Evolutionary conservation across 495 filamentous ascomycete genomes (phyloP).

Genomic region (Cetradonia linearis): DNA sequence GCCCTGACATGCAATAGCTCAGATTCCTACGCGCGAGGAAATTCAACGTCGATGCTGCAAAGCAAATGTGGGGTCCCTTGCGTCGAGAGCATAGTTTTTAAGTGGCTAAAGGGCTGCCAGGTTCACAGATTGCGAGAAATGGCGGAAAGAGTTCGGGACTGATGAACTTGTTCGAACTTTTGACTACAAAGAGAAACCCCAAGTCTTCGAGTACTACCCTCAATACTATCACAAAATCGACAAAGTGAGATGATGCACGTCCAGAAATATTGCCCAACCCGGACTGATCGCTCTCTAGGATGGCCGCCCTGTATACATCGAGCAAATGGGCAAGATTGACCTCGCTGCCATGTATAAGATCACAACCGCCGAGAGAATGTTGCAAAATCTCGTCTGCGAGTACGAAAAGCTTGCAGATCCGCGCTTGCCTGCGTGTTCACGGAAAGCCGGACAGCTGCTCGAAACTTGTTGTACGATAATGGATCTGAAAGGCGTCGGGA

Average conservation of each 20-base stretch:
- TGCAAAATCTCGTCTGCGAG: slow-evolving; percentile 88
- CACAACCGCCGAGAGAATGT: slow-evolving; percentile 85
- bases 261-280: not conserved
- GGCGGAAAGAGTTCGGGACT: slow-evolving; percentile 79
- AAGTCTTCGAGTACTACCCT: slow-evolving; percentile 88
- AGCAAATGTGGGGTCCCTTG: slow-evolving; percentile 62
- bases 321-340: slow-evolving; percentile 90
- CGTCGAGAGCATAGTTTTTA: not conserved
- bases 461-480: slow-evolving; percentile 97
- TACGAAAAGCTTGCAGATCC: slow-evolving; percentile 94
- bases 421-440: slow-evolving; percentile 86
- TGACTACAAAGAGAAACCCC: slow-evolving; percentile 76
- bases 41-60: slow-evolving; percentile 74
- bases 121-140: slow-evolving; percentile 86
- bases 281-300: slow-evolving; percentile 46
- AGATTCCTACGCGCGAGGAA: slow-evolving; percentile 90
- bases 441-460: slow-evolving; percentile 77
- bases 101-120: slow-evolving; percentile 34
- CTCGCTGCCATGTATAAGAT: slow-evolving; percentile 83
- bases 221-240: slow-evolving; percentile 99
- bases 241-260: slow-evolving; percentile 49
- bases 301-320: slow-evolving; percentile 93
- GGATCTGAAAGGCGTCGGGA: slow-evolving; percentile 87
- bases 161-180: slow-evolving; percentile 73
- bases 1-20: slow-evolving; percentile 39